Evolutionary conservation across 352 stramenopile genomes (phyloP).

Genomic region (Thalassiosira oceanica): DNA sequence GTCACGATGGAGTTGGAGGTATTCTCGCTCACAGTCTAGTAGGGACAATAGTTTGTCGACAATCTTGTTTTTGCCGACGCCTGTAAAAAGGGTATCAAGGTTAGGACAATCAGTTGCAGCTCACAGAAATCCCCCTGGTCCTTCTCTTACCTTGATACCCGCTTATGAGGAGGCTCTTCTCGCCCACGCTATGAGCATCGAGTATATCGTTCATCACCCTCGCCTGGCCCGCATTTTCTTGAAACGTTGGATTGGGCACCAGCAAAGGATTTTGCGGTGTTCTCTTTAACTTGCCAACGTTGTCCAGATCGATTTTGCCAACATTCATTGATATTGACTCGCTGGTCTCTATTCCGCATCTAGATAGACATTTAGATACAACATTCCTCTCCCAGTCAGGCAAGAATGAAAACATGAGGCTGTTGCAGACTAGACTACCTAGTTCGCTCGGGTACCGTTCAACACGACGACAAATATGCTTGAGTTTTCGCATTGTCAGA

Average conservation of each 20-base stretch:
- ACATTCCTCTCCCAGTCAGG: slow-evolving; percentile 51
- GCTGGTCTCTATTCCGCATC: slow-evolving; percentile 26
- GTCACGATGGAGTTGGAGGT: slow-evolving; percentile 95
- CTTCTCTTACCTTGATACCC: slow-evolving; percentile 94
- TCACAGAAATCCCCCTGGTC: no score
- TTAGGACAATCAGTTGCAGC: no score
- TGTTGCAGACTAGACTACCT: slow-evolving; percentile 33
- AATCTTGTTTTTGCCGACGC: slow-evolving; percentile 95
- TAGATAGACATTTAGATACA: slow-evolving; percentile 40
- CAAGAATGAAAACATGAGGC: slow-evolving; percentile 52
- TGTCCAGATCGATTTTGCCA: slow-evolving; percentile 14
- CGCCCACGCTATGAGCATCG: slow-evolving; percentile 76
- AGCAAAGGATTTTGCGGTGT: slow-evolving; percentile 43
- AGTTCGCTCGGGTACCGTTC: slow-evolving; percentile 37
- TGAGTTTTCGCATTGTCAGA: slow-evolving; percentile 51
- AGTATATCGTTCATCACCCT: slow-evolving; percentile 53
- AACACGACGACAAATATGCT: slow-evolving; percentile 55
- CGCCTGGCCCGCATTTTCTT: slow-evolving; percentile 49
- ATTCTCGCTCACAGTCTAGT: slow-evolving; percentile 91
- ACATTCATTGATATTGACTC: slow-evolving; percentile 1
- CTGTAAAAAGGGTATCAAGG: no score
- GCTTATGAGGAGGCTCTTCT: slow-evolving; percentile 90
- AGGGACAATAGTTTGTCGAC: slow-evolving; percentile 88
- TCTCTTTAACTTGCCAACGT: slow-evolving; percentile 36
- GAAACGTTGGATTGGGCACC: slow-evolving; percentile 49